phyloP scores from a whole-genome alignment of 495 filamentous ascomycete species.

The Cercophora sp. region DNA sequence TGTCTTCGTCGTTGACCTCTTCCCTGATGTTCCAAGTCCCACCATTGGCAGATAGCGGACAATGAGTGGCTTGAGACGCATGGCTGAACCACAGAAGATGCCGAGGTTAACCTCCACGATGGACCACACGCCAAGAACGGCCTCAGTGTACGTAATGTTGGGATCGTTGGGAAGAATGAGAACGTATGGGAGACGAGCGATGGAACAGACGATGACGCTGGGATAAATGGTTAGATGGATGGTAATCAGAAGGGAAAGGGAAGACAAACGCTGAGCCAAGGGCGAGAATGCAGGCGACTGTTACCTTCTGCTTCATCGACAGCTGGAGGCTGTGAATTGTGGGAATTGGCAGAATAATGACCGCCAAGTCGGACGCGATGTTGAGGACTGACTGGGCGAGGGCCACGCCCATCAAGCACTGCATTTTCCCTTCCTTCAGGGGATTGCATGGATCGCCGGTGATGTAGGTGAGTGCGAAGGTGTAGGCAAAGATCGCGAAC shows the following conservation, averaged over 20 bases:
- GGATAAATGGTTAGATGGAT: too few relatives aligned
- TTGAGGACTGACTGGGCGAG: too few relatives aligned
- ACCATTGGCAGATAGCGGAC: slow-evolving; percentile 13
- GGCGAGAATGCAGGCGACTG: slow-evolving; percentile 15
- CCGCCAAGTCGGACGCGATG: too few relatives aligned
- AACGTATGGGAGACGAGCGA: slow-evolving; percentile 22
- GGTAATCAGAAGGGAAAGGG: background rate
- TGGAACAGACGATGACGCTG: slow-evolving; percentile 23
- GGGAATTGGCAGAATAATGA: too few relatives aligned
- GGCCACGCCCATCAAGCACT: too few relatives aligned
- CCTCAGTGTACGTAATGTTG: slow-evolving; percentile 21
- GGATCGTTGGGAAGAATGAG: slow-evolving; percentile 8
- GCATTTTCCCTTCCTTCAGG: too few relatives aligned
- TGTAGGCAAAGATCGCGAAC: too few relatives aligned
- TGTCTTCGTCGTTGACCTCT: background rate
- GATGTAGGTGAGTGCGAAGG: too few relatives aligned
- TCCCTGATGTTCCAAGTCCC: slow-evolving; percentile 6
- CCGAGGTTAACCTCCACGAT: slow-evolving; percentile 36
- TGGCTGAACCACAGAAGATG: slow-evolving; percentile 33
- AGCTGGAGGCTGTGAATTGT: too few relatives aligned
- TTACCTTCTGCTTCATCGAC: too few relatives aligned
- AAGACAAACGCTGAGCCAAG: slow-evolving; percentile 21
- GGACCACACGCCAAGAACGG: slow-evolving; percentile 37
- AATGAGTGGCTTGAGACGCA: slow-evolving; percentile 21
- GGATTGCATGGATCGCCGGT: too few relatives aligned